Evolutionary conservation across 495 filamentous ascomycete genomes (phyloP).

Genomic region (Penicillium maclennaniae): DNA sequence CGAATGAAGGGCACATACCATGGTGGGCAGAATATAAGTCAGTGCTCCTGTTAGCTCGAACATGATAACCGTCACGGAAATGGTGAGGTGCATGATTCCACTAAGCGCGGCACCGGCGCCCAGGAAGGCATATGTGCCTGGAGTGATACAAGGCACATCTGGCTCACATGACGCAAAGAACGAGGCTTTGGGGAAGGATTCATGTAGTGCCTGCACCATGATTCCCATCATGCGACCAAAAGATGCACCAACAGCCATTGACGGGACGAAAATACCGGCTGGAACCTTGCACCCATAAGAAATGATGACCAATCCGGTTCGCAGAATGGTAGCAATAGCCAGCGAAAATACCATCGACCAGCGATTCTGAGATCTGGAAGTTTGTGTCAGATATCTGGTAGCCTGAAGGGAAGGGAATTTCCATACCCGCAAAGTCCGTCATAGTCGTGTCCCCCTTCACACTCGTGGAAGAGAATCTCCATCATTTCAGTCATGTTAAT

Average conservation of each 20-base stretch:
- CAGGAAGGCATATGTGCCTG: conserved; percentile 92
- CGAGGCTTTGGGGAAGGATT: conserved; percentile 70
- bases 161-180: conserved; percentile 88
- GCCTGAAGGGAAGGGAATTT: neutral
- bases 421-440: conserved; percentile 81
- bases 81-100: conserved; percentile 96
- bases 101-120: conserved; percentile 93
- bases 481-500: conserved; percentile 99
- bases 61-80: conserved; percentile 97
- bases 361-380: conserved; percentile 53
- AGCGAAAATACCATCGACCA: conserved; percentile 80
- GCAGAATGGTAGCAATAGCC: conserved; percentile 72
- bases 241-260: conserved; percentile 93
- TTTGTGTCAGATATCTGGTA: conserved; percentile 21
- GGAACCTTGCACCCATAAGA: conserved; percentile 98
- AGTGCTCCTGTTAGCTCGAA: conserved; percentile 94
- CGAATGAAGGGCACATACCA: conserved; percentile 49
- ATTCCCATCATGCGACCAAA: conserved; percentile 95
- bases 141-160: conserved; percentile 94
- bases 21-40: conserved; percentile 93
- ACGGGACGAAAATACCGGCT: conserved; percentile 94
- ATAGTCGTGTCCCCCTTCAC: conserved; percentile 89
- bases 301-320: conserved; percentile 85
- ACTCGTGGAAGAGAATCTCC: conserved; percentile 95
- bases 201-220: conserved; percentile 83